Percentiles rank a stretch among this genome's conserved stretches.
Conservation (phyloP, 208 protist species). For the Leishmania tarentolae region DNA sequence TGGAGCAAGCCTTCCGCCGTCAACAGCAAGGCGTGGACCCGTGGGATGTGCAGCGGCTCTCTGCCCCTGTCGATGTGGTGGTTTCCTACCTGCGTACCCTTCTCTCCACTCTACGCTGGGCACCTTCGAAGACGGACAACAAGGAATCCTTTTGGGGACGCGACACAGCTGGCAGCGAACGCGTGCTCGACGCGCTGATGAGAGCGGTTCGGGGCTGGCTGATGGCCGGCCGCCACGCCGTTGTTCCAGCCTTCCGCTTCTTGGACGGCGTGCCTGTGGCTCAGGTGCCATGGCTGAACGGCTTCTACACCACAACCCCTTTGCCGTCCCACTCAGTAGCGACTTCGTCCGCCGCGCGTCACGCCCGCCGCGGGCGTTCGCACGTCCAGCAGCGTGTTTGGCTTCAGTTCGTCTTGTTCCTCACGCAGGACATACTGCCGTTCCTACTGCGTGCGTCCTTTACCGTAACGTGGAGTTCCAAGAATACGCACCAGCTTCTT, state of each 20-base stretch:
- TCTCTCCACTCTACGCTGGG: conserved; percentile 37
- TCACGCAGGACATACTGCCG: conserved; percentile 70
- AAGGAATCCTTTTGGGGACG: conserved; percentile 53
- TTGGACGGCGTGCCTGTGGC: conserved; percentile 57
- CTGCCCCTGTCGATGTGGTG: conserved; percentile 42
- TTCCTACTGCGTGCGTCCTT: conserved; percentile 58
- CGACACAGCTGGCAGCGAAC: conserved; percentile 5
- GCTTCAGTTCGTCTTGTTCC: conserved; percentile 67
- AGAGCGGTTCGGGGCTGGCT: conserved; percentile 49
- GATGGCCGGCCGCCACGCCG: conserved; percentile 37
- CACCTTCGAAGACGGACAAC: background rate
- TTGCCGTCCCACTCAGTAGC: conserved; percentile 7
- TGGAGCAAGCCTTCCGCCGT: conserved; percentile 40
- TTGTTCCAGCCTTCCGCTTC: conserved; percentile 53
- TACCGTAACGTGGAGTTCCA: conserved; percentile 62
- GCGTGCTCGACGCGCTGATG: conserved; percentile 39
- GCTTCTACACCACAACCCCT: conserved; percentile 41
- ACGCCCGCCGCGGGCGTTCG: conserved; percentile 40
- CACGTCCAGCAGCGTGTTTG: conserved; percentile 71
- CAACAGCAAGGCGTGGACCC: conserved; percentile 13
- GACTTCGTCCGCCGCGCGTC: conserved; percentile 10
- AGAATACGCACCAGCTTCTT: conserved; percentile 44
- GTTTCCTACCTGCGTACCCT: conserved; percentile 53
- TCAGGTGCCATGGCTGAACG: conserved; percentile 62
- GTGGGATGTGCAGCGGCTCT: conserved; percentile 21